Evolutionary conservation across 768 basidiomycete species (phyloP).

Genomic region (Crassisporium funariophilum): DNA sequence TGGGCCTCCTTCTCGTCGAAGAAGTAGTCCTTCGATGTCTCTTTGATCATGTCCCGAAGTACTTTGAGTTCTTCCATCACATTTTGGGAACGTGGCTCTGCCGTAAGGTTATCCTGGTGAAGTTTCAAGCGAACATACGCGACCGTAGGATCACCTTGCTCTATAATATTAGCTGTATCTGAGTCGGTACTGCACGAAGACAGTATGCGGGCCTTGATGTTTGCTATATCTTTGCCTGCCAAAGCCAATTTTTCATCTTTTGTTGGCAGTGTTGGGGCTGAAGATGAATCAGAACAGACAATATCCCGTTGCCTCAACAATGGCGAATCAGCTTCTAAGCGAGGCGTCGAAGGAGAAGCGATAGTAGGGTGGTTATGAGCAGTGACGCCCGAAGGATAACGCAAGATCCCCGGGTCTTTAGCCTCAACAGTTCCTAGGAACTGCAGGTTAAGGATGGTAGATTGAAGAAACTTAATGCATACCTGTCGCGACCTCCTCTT

Average conservation of each 20-base stretch:
- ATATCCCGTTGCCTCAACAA: neutral
- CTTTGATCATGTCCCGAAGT: conserved; percentile 48
- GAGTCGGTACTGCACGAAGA: neutral
- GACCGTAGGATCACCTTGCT: conserved; percentile 56
- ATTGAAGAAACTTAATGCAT: neutral
- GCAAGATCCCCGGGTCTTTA: neutral
- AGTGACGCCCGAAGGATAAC: neutral
- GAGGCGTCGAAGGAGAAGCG: no score
- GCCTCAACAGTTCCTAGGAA: neutral
- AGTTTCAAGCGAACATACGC: conserved; percentile 68
- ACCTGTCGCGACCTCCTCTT: conserved; percentile 49
- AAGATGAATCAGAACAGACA: no score
- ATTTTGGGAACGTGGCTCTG: conserved; percentile 28
- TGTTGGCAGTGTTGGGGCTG: no score
- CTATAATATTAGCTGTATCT: conserved; percentile 15
- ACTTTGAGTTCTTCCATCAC: conserved; percentile 30
- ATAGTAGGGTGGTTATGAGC: neutral
- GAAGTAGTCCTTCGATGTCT: conserved; percentile 60
- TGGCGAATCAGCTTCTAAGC: neutral
- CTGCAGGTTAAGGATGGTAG: neutral
- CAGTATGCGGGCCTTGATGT: conserved; percentile 7
- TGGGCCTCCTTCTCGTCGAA: conserved; percentile 73
- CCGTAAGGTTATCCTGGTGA: conserved; percentile 50
- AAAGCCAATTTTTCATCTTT: neutral
- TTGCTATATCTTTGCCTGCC: neutral